Percentiles rank a stretch among this genome's conserved stretches.
These are phyloP conservation scores for Nitzschia sp. DNA, from an alignment of 108 stramenopile genomes.

Conservation along the genomic window DNA sequence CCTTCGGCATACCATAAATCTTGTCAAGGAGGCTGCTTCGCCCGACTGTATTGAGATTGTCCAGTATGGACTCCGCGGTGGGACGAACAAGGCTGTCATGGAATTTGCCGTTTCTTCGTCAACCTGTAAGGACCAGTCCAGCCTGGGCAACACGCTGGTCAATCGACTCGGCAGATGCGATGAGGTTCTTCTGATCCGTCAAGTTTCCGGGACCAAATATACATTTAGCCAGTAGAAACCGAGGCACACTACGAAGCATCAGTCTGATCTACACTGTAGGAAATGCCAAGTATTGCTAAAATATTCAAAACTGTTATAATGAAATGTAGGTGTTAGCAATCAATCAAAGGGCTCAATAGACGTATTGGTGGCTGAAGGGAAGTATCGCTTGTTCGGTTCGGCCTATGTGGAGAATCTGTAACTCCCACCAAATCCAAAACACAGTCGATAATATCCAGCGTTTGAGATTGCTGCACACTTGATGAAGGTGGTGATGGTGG, in stretches of 20 bases:
- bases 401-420: neutral
- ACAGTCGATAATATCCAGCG: neutral
- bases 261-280: too few relatives aligned
- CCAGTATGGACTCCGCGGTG: slow-evolving; percentile 74
- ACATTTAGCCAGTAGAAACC: neutral
- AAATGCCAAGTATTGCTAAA: too few relatives aligned
- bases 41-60: slow-evolving; percentile 50
- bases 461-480: neutral
- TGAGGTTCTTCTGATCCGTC: slow-evolving; percentile 32
- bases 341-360: slow-evolving; percentile 6
- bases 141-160: slow-evolving; percentile 19
- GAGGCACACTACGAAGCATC: too few relatives aligned
- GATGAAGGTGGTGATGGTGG: neutral
- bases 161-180: slow-evolving; percentile 5
- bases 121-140: slow-evolving; percentile 6
- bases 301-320: neutral
- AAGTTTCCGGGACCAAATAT: slow-evolving; percentile 34
- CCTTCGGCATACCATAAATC: slow-evolving; percentile 54
- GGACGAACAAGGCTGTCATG: slow-evolving; percentile 35
- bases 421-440: slow-evolving; percentile 8
- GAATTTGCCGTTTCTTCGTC: slow-evolving; percentile 50
- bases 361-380: slow-evolving; percentile 1
- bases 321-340: too few relatives aligned
- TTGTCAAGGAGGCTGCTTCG: slow-evolving; percentile 53
- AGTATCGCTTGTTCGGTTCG: neutral